phyloP scores from a whole-genome alignment of 1,139 yeast genomes.

The Debaryomyces sp. region DNA sequence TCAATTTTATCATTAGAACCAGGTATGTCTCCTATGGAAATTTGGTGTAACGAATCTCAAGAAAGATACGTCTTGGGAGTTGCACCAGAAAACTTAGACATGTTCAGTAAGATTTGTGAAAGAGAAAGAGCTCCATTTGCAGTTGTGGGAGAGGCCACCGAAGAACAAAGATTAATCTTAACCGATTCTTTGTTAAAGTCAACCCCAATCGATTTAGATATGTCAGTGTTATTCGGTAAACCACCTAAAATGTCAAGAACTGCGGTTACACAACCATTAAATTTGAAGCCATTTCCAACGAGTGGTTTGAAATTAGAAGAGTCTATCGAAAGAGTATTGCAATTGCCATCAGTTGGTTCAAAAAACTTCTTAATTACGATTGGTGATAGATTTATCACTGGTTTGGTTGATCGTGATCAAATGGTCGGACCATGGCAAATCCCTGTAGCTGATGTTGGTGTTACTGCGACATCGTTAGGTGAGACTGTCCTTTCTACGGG shows the following conservation, averaged over 20 bases:
- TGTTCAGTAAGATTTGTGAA: conserved; percentile 78
- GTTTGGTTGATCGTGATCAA: conserved; percentile 96
- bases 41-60: conserved; percentile 99
- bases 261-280: conserved; percentile 65
- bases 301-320: conserved; percentile 46
- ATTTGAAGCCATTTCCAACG: conserved; percentile 50
- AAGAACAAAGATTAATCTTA: conserved; percentile 79
- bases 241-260: conserved; percentile 92
- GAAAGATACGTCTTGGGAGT: conserved; percentile 97
- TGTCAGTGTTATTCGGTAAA: conserved; percentile 96
- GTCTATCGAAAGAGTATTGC: conserved; percentile 80
- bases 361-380: conserved; percentile 93
- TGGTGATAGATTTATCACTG: conserved; percentile 97
- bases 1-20: conserved; percentile 91
- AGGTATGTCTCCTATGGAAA: conserved; percentile 99
- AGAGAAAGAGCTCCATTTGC: conserved; percentile 97
- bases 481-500: conserved; percentile 73
- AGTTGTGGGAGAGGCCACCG: conserved; percentile 92
- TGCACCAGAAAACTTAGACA: conserved; percentile 71
- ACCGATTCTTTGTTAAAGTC: conserved; percentile 74
- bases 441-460: conserved; percentile 99
- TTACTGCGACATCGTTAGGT: conserved; percentile 89
- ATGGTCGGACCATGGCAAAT: conserved; percentile 99
- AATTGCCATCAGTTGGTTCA: conserved; percentile 93
- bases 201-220: conserved; percentile 93